phyloP scores from a whole-genome alignment of 1,139 yeast species.

The Taphrina communis region DNA sequence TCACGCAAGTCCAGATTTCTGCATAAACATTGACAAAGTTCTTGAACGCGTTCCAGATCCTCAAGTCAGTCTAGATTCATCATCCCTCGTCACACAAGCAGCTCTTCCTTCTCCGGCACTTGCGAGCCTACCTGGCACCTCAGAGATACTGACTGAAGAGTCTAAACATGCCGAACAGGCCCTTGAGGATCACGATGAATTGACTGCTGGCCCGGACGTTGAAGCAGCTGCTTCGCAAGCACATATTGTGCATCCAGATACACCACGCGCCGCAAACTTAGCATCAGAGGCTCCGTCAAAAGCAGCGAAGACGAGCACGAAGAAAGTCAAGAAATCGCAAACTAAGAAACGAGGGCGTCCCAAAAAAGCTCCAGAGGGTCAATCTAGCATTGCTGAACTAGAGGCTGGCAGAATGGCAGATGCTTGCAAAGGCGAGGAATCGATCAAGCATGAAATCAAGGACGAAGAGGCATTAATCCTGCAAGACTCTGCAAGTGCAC shows the following conservation, averaged over 20 bases:
- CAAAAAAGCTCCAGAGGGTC: not conserved
- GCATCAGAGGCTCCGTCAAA: not conserved
- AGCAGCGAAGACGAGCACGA: not conserved
- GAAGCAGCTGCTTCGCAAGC: not conserved
- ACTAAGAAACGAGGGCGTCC: constrained; percentile 2
- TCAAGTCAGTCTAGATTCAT: not conserved
- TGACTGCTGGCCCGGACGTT: not conserved
- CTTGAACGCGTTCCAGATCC: not conserved
- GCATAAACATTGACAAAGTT: not conserved
- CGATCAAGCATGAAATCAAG: not conserved
- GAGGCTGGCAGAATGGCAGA: not conserved
- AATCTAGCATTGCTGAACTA: not conserved
- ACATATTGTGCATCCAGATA: not conserved
- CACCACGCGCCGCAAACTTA: not conserved
- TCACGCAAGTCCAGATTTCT: not conserved
- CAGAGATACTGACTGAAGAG: not conserved
- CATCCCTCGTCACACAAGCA: not conserved
- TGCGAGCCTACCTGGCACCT: not conserved
- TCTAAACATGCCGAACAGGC: not conserved
- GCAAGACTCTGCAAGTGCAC: not conserved
- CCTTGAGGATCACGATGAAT: constrained; percentile 5
- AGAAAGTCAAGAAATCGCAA: not conserved
- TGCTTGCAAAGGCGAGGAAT: too few species aligned
- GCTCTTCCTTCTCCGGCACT: not conserved
- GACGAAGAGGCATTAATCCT: not conserved